Conservation (phyloP, 495 filamentous ascomycete species). For the Penicillium pancosmium region DNA sequence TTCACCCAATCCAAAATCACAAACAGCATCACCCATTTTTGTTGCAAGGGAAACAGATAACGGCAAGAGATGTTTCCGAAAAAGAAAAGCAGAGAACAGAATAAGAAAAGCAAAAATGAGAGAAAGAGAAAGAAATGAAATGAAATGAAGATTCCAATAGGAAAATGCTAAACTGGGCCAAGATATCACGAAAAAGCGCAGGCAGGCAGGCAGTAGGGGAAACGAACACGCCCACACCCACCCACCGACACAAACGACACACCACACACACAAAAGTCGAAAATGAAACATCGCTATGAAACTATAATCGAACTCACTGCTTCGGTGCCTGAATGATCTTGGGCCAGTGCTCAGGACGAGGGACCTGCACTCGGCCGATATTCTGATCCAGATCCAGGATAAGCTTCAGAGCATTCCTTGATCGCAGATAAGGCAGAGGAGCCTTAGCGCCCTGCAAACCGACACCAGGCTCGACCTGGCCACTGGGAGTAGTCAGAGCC, state of each 20-base stretch:
- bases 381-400: constrained; percentile 92
- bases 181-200: constrained; percentile 11
- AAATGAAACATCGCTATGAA: constrained; percentile 33
- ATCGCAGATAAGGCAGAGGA: constrained; percentile 79
- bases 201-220: constrained; percentile 1
- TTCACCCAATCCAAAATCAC: not conserved
- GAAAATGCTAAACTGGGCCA: constrained; percentile 3
- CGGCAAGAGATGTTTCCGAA: not conserved
- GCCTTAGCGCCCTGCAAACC: constrained; percentile 61
- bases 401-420: constrained; percentile 93
- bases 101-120: constrained; percentile 3
- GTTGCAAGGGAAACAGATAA: not conserved
- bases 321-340: constrained; percentile 40
- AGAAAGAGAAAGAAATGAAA: not conserved
- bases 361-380: constrained; percentile 72
- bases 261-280: not conserved
- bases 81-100: not conserved
- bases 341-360: constrained; percentile 51
- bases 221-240: not conserved
- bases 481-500: constrained; percentile 42
- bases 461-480: constrained; percentile 56
- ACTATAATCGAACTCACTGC: constrained; percentile 33
- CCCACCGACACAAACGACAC: too few relatives aligned
- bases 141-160: not conserved
- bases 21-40: constrained; percentile 6